Percentiles rank a stretch among this genome's conserved stretches.
These are phyloP conservation scores for Phaeotremella skinneri DNA, from an alignment of 768 basidiomycete species.

Conservation along the genomic window DNA sequence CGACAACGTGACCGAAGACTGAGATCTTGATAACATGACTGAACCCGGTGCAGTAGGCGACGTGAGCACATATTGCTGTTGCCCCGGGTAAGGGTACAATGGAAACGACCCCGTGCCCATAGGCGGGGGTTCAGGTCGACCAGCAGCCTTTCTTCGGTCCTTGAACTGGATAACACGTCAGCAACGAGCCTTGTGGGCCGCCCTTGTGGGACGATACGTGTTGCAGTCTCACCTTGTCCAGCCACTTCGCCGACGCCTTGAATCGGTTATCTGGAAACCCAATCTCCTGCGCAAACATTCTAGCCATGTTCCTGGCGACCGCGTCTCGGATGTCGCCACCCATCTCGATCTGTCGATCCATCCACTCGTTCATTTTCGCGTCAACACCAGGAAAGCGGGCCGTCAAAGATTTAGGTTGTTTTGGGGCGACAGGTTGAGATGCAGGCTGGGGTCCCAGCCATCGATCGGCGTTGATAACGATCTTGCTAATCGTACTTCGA, in stretches of 20 bases:
- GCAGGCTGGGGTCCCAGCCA: slow-evolving; percentile 46
- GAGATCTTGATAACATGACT: slow-evolving; percentile 33
- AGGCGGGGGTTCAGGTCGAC: slow-evolving; percentile 30
- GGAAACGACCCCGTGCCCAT: slow-evolving; percentile 16
- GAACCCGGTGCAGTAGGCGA: slow-evolving; percentile 21
- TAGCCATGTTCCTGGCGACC: slow-evolving; percentile 44
- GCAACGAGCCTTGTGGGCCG: slow-evolving; percentile 1
- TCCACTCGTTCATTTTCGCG: slow-evolving; percentile 46
- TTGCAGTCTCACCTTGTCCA: slow-evolving; percentile 42
- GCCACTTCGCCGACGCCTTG: slow-evolving; percentile 51
- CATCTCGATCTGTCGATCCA: slow-evolving; percentile 43
- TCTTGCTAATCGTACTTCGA: slow-evolving; percentile 50
- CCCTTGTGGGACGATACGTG: background rate
- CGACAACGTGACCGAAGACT: slow-evolving; percentile 37
- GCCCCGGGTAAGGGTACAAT: slow-evolving; percentile 19
- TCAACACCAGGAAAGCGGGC: slow-evolving; percentile 50
- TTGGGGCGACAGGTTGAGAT: slow-evolving; percentile 29
- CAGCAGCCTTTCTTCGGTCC: slow-evolving; percentile 43
- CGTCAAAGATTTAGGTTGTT: slow-evolving; percentile 32
- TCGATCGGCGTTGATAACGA: slow-evolving; percentile 43
- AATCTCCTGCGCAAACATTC: slow-evolving; percentile 43
- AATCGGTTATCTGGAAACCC: slow-evolving; percentile 45
- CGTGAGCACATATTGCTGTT: slow-evolving; percentile 13
- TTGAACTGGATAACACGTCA: slow-evolving; percentile 42
- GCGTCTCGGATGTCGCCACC: slow-evolving; percentile 46